Percentiles rank a stretch among this genome's conserved stretches.
Evolutionary conservation across 2,329 filamentous ascomycete species (phyloP).

Genomic region (Pyrenophora teres): DNA sequence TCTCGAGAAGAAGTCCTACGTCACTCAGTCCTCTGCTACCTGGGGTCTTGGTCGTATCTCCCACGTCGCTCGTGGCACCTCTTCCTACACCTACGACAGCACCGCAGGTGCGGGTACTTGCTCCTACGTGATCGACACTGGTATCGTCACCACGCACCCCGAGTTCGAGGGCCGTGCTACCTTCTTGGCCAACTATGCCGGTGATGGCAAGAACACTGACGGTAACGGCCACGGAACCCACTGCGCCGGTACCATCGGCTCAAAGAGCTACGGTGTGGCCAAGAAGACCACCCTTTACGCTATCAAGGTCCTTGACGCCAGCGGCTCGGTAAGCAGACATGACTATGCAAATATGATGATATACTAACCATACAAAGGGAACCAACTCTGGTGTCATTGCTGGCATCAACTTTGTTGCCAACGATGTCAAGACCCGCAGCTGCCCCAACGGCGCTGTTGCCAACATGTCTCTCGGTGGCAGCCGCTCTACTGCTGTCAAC

Average conservation of each 20-base stretch:
- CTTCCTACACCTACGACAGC: constrained; percentile 48
- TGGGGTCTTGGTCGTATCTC: constrained; percentile 52
- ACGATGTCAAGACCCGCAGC: constrained; percentile 41
- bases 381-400: constrained; percentile 49
- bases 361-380: constrained; percentile 35
- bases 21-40: constrained; percentile 46
- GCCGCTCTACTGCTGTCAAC: constrained; percentile 45
- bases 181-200: constrained; percentile 46
- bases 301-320: constrained; percentile 48
- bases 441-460: constrained; percentile 46
- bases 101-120: constrained; percentile 51
- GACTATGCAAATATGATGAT: constrained; percentile 3
- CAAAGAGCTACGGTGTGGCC: constrained; percentile 46
- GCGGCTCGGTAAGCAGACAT: constrained; percentile 37
- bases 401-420: constrained; percentile 46
- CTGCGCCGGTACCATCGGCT: constrained; percentile 45
- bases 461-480: constrained; percentile 50
- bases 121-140: constrained; percentile 69
- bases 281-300: constrained; percentile 48
- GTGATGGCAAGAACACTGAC: constrained; percentile 43
- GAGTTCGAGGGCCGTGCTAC: constrained; percentile 49
- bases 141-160: constrained; percentile 61
- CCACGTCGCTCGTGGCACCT: constrained; percentile 35
- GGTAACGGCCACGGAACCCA: constrained; percentile 50
- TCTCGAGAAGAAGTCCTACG: constrained; percentile 41